Conservation (phyloP, 1,284 basidiomycete genomes). For the Fomitopsis palustris region DNA sequence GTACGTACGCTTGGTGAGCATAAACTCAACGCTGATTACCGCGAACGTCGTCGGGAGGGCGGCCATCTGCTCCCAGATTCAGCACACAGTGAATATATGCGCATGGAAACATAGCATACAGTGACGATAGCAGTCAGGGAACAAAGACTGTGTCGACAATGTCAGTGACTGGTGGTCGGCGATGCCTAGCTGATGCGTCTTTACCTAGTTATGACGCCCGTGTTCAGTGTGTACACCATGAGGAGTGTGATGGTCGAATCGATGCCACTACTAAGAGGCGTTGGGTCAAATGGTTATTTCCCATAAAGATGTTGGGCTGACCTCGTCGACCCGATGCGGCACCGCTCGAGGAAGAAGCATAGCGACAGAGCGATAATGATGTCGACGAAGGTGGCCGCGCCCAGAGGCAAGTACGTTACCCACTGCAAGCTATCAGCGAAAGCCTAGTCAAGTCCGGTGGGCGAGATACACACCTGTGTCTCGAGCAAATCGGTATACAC, state of each 20-base stretch:
- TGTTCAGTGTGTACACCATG: conserved; percentile 21
- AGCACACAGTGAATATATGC: not conserved
- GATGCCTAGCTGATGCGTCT: not conserved
- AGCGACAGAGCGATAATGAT: conserved; percentile 17
- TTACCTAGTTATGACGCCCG: conserved; percentile 21
- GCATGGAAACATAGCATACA: conserved; percentile 7
- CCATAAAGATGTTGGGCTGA: not conserved
- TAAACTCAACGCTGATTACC: conserved; percentile 25
- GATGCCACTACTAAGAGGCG: conserved; percentile 8
- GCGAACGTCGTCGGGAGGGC: conserved; percentile 22
- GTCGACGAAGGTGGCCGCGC: conserved; percentile 16
- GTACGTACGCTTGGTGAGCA: conserved; percentile 24
- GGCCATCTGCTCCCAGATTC: conserved; percentile 16
- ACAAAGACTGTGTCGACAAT: conserved; percentile 14
- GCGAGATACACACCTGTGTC: not conserved
- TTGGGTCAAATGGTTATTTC: not conserved
- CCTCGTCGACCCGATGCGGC: conserved; percentile 15
- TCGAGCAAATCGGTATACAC: conserved; percentile 2
- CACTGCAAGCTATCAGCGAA: conserved; percentile 10
- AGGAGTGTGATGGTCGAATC: conserved; percentile 16
- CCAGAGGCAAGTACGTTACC: conserved; percentile 19
- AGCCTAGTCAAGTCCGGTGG: not conserved
- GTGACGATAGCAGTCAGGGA: conserved; percentile 20
- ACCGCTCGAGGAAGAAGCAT: conserved; percentile 19
- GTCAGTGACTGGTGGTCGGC: not conserved